phyloP scores from a whole-genome alignment of 1,139 yeast genomes.

The Scheffersomyces insectosa region DNA sequence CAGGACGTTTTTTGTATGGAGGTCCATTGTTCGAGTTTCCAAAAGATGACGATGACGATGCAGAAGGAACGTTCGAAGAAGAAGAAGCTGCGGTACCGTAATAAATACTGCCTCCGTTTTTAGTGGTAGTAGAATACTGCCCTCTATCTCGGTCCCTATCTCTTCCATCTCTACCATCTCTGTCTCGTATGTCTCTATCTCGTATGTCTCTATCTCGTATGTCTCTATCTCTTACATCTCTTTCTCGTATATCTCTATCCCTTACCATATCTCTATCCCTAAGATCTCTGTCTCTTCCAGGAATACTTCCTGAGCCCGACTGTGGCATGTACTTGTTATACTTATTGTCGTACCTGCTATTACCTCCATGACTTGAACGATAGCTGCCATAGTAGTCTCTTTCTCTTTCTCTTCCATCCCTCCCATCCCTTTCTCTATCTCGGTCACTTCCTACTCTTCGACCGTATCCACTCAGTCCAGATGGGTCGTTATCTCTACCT shows the following conservation, averaged over 20 bases:
- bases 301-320: not conserved
- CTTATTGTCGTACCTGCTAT: conserved; percentile 12
- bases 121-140: not conserved
- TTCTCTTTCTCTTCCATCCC: conserved; percentile 10
- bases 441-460: not conserved
- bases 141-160: not conserved
- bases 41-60: conserved; percentile 1
- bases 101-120: conserved; percentile 6
- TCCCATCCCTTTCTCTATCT: not conserved
- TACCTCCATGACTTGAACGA: conserved; percentile 6
- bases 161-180: too few species aligned
- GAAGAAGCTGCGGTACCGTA: conserved; percentile 7
- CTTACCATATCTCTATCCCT: too few species aligned
- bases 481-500: not conserved
- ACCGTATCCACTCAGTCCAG: not conserved
- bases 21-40: not conserved
- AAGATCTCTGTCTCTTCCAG: too few species aligned
- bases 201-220: too few species aligned
- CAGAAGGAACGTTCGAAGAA: not conserved
- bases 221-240: too few species aligned
- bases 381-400: conserved; percentile 18
- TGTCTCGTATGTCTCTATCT: too few species aligned
- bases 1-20: conserved; percentile 9
- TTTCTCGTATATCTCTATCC: too few species aligned
- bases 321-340: conserved; percentile 12